phyloP scores from a whole-genome alignment of 2,329 filamentous ascomycete species.

The Penicillium sclerotigenum region DNA sequence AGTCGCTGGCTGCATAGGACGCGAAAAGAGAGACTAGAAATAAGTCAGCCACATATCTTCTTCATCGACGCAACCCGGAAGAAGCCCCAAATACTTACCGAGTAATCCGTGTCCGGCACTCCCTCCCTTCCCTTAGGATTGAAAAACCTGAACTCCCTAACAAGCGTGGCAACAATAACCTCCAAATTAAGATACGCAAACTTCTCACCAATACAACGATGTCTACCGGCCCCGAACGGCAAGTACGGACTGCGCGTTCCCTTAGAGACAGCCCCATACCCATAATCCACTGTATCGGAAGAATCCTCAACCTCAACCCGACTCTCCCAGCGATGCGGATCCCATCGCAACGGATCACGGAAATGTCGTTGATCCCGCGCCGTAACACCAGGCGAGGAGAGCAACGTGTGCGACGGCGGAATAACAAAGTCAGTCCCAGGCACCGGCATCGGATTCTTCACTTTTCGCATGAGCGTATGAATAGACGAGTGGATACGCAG shows the following conservation, averaged over 20 bases:
- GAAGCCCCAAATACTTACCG: slow-evolving; percentile 40
- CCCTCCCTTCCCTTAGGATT: slow-evolving; percentile 55
- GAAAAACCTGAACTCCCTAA: slow-evolving; percentile 59
- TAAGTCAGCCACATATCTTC: not conserved
- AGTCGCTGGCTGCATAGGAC: slow-evolving; percentile 24
- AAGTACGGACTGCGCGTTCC: slow-evolving; percentile 62
- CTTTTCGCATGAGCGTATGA: slow-evolving; percentile 69
- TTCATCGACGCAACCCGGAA: slow-evolving; percentile 13
- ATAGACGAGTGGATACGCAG: slow-evolving; percentile 69
- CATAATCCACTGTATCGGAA: slow-evolving; percentile 60
- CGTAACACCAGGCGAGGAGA: slow-evolving; percentile 74
- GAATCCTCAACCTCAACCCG: slow-evolving; percentile 39
- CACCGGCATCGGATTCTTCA: slow-evolving; percentile 63
- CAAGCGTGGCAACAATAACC: slow-evolving; percentile 61
- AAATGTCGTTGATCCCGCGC: slow-evolving; percentile 59
- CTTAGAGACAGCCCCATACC: slow-evolving; percentile 60
- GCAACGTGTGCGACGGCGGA: slow-evolving; percentile 71
- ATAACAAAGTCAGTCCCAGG: slow-evolving; percentile 62
- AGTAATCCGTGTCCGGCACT: slow-evolving; percentile 65
- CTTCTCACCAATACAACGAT: slow-evolving; percentile 73
- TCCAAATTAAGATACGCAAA: slow-evolving; percentile 69
- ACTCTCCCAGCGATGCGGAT: slow-evolving; percentile 62
- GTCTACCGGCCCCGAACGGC: slow-evolving; percentile 69
- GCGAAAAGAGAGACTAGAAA: slow-evolving; percentile 28
- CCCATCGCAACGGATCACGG: slow-evolving; percentile 56